Percentiles rank a stretch among this genome's conserved stretches.
These are phyloP conservation scores for Neurospora sp. DNA, from an alignment of 495 filamentous ascomycete species.

Conservation along the genomic window DNA sequence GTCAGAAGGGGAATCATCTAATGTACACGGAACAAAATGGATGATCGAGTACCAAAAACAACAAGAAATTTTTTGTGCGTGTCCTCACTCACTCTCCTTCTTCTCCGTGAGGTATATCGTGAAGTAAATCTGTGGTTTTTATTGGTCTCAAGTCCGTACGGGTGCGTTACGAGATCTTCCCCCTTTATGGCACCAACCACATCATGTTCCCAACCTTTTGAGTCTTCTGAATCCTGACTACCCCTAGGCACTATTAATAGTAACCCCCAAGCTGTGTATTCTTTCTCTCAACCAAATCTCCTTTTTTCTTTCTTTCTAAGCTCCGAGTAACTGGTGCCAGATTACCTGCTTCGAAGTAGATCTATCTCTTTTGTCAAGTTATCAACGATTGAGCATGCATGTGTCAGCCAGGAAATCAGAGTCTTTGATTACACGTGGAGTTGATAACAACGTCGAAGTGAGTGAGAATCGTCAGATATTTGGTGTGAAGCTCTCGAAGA, in stretches of 20 bases:
- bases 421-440: neutral
- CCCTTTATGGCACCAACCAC: neutral
- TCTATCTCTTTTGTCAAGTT: neutral
- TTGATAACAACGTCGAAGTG: neutral
- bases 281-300: neutral
- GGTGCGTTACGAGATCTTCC: neutral
- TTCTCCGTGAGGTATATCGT: neutral
- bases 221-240: neutral
- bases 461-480: neutral
- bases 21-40: neutral
- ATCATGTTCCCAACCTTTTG: neutral
- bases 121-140: neutral
- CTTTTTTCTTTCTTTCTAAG: neutral
- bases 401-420: neutral
- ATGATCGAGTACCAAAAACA: neutral
- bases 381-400: neutral
- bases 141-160: neutral
- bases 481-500: neutral
- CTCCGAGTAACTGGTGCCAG: neutral
- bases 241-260: neutral
- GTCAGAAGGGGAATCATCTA: neutral
- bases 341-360: neutral
- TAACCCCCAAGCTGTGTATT: neutral
- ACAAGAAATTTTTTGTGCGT: neutral
- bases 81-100: neutral